Percentiles rank a stretch among this genome's conserved stretches.
phyloP scores from a whole-genome alignment of 108 stramenopile species.

The Pseudonitzschia multistriata region DNA sequence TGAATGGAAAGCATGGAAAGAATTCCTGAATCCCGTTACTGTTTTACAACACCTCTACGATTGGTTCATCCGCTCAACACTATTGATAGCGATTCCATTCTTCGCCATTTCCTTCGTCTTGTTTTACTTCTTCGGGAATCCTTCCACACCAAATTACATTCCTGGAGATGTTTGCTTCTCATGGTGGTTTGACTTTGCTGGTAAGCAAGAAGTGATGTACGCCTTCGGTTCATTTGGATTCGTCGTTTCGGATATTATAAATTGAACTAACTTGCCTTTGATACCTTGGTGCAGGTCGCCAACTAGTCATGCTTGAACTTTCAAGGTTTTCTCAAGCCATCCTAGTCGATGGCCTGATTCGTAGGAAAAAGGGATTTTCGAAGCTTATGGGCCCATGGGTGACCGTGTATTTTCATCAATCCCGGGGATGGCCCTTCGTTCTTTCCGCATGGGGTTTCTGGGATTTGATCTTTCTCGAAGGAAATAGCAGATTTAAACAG shows the following conservation, averaged over 20 bases:
- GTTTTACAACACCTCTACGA: background rate
- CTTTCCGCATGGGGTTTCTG: conserved; percentile 54
- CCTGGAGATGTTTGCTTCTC: conserved; percentile 52
- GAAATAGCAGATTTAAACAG: conserved; percentile 31
- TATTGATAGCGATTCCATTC: conserved; percentile 21
- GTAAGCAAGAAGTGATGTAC: background rate
- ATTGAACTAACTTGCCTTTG: background rate
- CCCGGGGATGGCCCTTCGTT: conserved; percentile 79
- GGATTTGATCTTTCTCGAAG: conserved; percentile 62
- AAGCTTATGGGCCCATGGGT: conserved; percentile 63
- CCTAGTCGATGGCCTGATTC: conserved; percentile 42
- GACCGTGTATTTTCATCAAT: conserved; percentile 66
- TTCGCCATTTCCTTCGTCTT: conserved; percentile 36
- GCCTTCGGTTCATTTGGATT: background rate
- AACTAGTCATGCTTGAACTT: conserved; percentile 54
- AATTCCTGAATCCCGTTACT: background rate
- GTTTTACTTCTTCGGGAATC: conserved; percentile 64
- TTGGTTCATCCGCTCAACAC: conserved; percentile 8
- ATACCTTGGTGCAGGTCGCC: conserved; percentile 32
- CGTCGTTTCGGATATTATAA: background rate
- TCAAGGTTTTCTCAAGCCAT: conserved; percentile 53
- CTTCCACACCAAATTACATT: conserved; percentile 50
- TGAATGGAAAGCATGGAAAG: background rate
- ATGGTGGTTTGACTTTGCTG: conserved; percentile 44
- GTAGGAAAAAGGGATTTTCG: conserved; percentile 41